Base-by-base conservation (phyloP, 192 early-diverging fungal species). In the Podila clonocystis region DNA sequence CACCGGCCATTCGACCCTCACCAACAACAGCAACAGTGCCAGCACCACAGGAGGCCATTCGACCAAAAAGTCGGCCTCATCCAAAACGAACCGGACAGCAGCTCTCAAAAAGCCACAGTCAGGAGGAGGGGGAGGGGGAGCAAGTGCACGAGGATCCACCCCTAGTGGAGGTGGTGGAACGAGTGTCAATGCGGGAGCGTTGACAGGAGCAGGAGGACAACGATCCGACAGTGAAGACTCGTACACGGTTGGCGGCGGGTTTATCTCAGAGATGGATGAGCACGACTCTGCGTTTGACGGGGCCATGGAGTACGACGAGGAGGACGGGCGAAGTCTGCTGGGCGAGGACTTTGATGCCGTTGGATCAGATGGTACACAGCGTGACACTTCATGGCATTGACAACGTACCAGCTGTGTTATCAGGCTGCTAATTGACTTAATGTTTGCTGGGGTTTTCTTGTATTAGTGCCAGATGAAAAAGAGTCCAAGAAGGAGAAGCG, bases 401-500 rank as follows among this genome's bases (percentile, higher is more conserved):
- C 24, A 24, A 9, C 52, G 45, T 12, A 26, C 38, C 1, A 24
- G 62, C 29, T 75, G 26, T 68, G 15, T 31, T 58, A 62, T 61
- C 50, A 33, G 55, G 20, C 22, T 22, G 30, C 31, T 65, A 26
- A 24, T 66, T 45, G 33, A 9, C 22, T 52, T 24, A 0, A 13
- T 69, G 7, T 29, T 58, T 57, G 33, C 33, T 33, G 33, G n/a
- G n/a, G n/a, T 28, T 20, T 28, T 63, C 49, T 24, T 50, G 20
- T 48, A 17, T 49, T 70, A 66, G 68, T 68, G 52, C 72, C 76
- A 8, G 74, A 78, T 6, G 73, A 63, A 30, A 63, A 61, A 34
- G 86, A 87, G 58, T 86, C 71, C 62, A 88, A 84, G 72, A 87
- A 88, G 64, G 87, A 91, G 29, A 87, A 84, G 64, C 83, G 87